These are phyloP conservation scores for Chondrus crispus DNA, from an alignment of 23 red algal species.

Conservation along the genomic window DNA sequence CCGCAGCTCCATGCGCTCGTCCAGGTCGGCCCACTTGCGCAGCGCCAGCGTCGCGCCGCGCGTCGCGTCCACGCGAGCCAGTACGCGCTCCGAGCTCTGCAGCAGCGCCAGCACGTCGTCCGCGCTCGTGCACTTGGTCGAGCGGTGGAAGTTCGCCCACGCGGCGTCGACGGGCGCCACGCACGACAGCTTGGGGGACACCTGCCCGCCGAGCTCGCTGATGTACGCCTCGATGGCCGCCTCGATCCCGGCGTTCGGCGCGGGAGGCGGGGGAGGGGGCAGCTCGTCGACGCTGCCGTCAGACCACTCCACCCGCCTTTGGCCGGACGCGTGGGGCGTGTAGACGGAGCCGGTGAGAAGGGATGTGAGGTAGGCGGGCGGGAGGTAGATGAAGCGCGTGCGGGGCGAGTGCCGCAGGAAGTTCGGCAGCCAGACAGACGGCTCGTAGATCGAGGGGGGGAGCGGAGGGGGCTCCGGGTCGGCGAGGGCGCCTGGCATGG, in stretches of 20 bases:
- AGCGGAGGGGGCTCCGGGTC: not conserved
- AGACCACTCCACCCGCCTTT: slow-evolving; percentile 37
- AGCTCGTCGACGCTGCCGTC: slow-evolving; percentile 25
- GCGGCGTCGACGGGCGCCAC: slow-evolving; percentile 46
- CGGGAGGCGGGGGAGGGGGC: not conserved
- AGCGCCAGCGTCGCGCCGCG: slow-evolving; percentile 2
- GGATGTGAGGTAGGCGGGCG: not conserved
- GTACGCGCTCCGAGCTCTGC: slow-evolving; percentile 49
- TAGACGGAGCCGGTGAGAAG: not conserved
- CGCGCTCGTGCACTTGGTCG: slow-evolving; percentile 24
- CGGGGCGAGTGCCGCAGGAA: slow-evolving; percentile 28
- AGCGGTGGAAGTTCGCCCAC: slow-evolving; percentile 66
- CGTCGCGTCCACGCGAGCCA: not conserved
- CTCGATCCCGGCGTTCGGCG: not conserved
- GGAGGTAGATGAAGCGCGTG: slow-evolving; percentile 27
- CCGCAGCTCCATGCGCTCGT: slow-evolving; percentile 57
- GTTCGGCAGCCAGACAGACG: slow-evolving; percentile 29
- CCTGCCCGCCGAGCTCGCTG: slow-evolving; percentile 34
- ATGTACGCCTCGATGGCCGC: slow-evolving; percentile 38
- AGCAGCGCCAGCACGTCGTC: slow-evolving; percentile 67
- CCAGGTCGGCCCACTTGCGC: slow-evolving; percentile 52
- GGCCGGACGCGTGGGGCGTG: not conserved
- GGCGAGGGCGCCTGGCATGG: not conserved
- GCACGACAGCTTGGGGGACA: slow-evolving; percentile 55
- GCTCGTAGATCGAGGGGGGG: not conserved